These are phyloP conservation scores for Prunus campanulata DNA, from an alignment of 306 rosid genomes.

Conservation along the genomic window DNA sequence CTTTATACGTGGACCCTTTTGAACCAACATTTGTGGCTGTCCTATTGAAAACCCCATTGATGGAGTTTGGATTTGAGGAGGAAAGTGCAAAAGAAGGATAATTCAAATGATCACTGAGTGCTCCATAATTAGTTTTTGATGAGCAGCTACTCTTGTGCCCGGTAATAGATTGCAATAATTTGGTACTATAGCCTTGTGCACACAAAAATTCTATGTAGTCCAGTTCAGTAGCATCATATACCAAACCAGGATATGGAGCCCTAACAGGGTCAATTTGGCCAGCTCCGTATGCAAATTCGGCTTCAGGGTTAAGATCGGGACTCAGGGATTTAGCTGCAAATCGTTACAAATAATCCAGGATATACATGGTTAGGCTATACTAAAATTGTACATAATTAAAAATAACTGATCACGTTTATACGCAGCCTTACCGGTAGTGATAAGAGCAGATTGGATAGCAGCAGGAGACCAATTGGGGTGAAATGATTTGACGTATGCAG, in stretches of 20 bases:
- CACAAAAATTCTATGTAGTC: slow-evolving; percentile 46
- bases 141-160: too few species aligned
- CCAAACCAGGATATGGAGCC: slow-evolving; percentile 47
- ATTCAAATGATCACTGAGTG: slow-evolving; percentile 37
- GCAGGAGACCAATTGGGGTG: slow-evolving; percentile 53
- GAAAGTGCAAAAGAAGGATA: slow-evolving; percentile 48
- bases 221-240: slow-evolving; percentile 30
- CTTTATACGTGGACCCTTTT: slow-evolving; percentile 29
- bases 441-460: slow-evolving; percentile 41
- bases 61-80: not conserved
- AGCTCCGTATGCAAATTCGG: slow-evolving; percentile 48
- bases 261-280: slow-evolving; percentile 39
- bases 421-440: slow-evolving; percentile 39
- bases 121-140: not conserved
- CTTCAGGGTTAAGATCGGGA: slow-evolving; percentile 5
- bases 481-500: slow-evolving; percentile 54
- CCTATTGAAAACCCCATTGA: slow-evolving; percentile 28
- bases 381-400: too few species aligned
- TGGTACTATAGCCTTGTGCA: slow-evolving; percentile 36
- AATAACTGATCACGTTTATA: not conserved
- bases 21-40: slow-evolving; percentile 50
- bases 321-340: slow-evolving; percentile 35
- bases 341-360: not conserved
- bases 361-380: not conserved
- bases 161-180: not conserved